Conservation (phyloP, 2,329 filamentous ascomycete species). For the Aspergillus fructus region DNA sequence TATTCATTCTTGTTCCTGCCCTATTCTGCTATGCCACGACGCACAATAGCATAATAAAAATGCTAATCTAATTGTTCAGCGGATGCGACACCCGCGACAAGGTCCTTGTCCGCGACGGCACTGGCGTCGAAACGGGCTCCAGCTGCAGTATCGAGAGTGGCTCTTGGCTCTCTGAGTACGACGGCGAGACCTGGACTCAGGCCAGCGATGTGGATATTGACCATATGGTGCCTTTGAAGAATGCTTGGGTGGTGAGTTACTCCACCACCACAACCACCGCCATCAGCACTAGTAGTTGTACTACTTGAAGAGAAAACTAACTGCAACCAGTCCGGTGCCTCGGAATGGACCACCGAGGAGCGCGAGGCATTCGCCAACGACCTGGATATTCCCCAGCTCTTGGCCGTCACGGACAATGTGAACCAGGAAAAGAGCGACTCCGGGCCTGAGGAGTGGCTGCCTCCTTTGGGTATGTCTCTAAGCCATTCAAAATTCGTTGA, state of each 20-base stretch:
- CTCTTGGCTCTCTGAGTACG: constrained; percentile 70
- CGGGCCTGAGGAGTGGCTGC: constrained; percentile 75
- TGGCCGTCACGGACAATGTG: constrained; percentile 75
- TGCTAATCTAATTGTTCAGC: constrained; percentile 37
- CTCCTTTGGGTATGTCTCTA: constrained; percentile 55
- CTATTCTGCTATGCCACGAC: too few relatives aligned
- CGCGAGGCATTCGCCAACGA: constrained; percentile 76
- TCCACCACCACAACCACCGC: neutral
- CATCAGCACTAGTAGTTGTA: neutral
- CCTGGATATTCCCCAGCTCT: constrained; percentile 70
- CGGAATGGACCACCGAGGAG: constrained; percentile 66
- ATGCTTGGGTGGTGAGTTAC: constrained; percentile 67
- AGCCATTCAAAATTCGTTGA: too few relatives aligned
- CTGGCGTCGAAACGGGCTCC: constrained; percentile 56
- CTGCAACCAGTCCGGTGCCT: constrained; percentile 57
- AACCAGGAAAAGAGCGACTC: constrained; percentile 73
- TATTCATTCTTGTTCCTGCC: constrained; percentile 22
- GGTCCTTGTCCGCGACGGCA: constrained; percentile 73
- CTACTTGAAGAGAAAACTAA: neutral
- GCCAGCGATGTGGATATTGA: constrained; percentile 77
- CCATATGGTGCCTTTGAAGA: constrained; percentile 77
- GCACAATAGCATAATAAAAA: too few relatives aligned
- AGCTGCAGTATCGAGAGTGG: constrained; percentile 69
- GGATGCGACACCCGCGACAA: constrained; percentile 71
- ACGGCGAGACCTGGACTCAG: constrained; percentile 68